Percentiles rank a stretch among this genome's conserved stretches.
These are phyloP conservation scores for Ilyonectria destructans DNA, from an alignment of 2,329 filamentous ascomycete genomes.

Conservation along the genomic window DNA sequence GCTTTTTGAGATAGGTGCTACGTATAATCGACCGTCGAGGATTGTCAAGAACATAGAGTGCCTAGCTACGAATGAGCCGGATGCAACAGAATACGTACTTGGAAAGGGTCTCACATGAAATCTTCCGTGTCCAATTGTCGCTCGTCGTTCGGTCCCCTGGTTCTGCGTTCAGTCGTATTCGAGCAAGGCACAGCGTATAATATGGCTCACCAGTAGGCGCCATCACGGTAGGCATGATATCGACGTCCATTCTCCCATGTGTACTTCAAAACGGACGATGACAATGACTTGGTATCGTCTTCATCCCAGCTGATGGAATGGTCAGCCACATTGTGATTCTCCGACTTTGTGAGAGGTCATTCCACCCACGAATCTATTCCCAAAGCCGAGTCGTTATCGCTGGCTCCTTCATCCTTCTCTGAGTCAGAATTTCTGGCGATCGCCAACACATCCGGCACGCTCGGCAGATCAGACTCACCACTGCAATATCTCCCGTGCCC, in stretches of 20 bases:
- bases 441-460: background rate
- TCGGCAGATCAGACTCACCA: conserved; percentile 44
- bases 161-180: background rate
- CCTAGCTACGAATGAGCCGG: background rate
- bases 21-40: conserved; percentile 9
- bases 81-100: background rate
- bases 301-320: background rate
- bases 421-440: background rate
- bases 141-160: conserved; percentile 11
- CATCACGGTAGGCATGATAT: conserved; percentile 4
- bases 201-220: background rate
- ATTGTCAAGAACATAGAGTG: conserved; percentile 19
- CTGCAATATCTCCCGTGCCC: conserved; percentile 41
- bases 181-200: background rate
- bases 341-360: background rate
- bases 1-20: background rate
- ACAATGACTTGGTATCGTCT: background rate
- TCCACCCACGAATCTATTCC: background rate
- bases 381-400: conserved; percentile 7
- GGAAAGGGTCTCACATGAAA: conserved; percentile 1
- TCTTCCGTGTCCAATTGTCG: conserved; percentile 11
- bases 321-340: background rate
- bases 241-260: background rate
- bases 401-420: background rate
- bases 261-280: conserved; percentile 1